Conservation (phyloP, 495 filamentous ascomycete genomes). For the Aspergillus conjunctus region DNA sequence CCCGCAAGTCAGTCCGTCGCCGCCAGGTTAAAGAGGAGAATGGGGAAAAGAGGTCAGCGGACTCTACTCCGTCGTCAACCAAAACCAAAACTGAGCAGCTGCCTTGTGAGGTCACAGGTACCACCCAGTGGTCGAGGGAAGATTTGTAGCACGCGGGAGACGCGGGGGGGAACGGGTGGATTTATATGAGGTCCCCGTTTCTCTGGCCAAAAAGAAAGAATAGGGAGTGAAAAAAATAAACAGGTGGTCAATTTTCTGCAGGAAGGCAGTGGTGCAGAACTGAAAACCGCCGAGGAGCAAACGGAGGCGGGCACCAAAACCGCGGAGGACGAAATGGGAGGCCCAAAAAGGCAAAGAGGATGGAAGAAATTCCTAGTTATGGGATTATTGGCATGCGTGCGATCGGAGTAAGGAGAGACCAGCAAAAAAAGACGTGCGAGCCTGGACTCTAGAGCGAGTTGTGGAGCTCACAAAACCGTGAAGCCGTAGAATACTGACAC, state of each 20-base stretch:
- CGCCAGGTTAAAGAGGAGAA: constrained; percentile 12
- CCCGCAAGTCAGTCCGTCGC: constrained; percentile 15
- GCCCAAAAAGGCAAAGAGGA: constrained; percentile 1
- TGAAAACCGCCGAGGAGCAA: constrained; percentile 1
- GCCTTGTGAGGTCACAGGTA: constrained; percentile 43
- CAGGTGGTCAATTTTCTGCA: background rate
- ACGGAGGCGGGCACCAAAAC: background rate
- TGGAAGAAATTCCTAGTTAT: background rate
- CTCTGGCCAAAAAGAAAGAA: background rate
- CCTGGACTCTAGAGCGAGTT: constrained; percentile 1
- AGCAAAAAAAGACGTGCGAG: background rate
- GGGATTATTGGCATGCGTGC: background rate
- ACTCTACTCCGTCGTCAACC: constrained; percentile 9
- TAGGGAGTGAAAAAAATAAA: background rate
- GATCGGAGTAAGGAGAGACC: constrained; percentile 1
- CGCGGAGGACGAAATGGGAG: background rate
- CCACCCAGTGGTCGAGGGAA: constrained; percentile 34
- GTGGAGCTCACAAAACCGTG: constrained; percentile 15
- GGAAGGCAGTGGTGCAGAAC: background rate
- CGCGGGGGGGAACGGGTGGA: constrained; percentile 20
- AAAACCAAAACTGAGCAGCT: constrained; percentile 37
- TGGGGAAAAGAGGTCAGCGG: constrained; percentile 24
- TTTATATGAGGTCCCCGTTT: background rate
- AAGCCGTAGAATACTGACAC: constrained; percentile 12
- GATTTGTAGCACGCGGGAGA: constrained; percentile 29